A percentile compares a stretch with the other conserved stretches of the same genome.
phyloP scores from a whole-genome alignment of 257 asterid species.

The Jacaranda mimosifolia region DNA sequence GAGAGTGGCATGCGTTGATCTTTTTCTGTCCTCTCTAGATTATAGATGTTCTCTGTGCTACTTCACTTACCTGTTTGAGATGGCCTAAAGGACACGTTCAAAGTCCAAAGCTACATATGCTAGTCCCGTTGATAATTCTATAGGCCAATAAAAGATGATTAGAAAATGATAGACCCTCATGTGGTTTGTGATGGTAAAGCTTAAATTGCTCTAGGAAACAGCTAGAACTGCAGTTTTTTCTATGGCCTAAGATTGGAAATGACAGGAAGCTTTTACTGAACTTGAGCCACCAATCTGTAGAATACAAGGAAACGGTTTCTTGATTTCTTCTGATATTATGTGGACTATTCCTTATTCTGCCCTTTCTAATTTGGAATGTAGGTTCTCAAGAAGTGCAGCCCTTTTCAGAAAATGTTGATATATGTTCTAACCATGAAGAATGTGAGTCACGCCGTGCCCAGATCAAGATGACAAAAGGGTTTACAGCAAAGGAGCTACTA shows the following conservation, averaged over 20 bases:
- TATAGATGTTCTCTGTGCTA: not conserved
- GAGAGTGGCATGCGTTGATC: too few relatives aligned
- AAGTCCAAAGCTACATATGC: not conserved
- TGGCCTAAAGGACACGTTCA: constrained; percentile 1
- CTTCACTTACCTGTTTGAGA: constrained; percentile 13
- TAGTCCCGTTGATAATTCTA: not conserved
- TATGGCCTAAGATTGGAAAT: constrained; percentile 20
- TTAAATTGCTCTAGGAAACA: not conserved
- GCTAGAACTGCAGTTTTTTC: constrained; percentile 13
- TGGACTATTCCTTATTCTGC: constrained; percentile 14
- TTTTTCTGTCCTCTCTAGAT: not conserved
- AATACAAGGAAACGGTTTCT: constrained; percentile 27
- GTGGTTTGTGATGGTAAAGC: constrained; percentile 21
- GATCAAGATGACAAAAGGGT: constrained; percentile 89
- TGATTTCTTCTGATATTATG: not conserved
- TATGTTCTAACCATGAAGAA: constrained; percentile 81
- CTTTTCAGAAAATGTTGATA: constrained; percentile 56
- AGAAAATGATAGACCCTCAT: not conserved
- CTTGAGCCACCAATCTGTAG: constrained; percentile 20
- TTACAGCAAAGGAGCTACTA: constrained; percentile 82
- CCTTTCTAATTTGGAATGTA: constrained; percentile 37
- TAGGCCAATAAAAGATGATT: not conserved
- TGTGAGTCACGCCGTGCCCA: constrained; percentile 80
- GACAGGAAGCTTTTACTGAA: constrained; percentile 13
- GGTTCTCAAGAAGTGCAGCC: constrained; percentile 90